A percentile compares a stretch with the other conserved stretches of the same genome.
Evolutionary conservation across 148 eudicot genomes (phyloP).

Genomic region (Vaccinium vitisidaea): DNA sequence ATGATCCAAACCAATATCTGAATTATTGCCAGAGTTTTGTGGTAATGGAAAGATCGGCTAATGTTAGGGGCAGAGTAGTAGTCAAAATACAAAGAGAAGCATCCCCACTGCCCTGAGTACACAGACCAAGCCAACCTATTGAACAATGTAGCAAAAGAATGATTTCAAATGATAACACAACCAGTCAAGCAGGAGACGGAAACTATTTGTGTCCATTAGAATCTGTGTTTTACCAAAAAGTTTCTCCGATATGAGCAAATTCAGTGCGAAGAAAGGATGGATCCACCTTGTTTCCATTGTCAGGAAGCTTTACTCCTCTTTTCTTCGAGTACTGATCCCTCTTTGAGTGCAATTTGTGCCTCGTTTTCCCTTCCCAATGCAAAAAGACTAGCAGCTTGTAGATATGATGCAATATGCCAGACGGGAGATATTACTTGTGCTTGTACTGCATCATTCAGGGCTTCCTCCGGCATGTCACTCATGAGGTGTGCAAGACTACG

Average conservation of each 20-base stretch:
- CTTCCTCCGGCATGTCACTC: slow-evolving; percentile 83
- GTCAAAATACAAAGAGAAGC: neutral
- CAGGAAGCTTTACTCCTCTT: slow-evolving; percentile 42
- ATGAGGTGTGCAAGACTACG: slow-evolving; percentile 80
- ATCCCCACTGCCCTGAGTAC: slow-evolving; percentile 15
- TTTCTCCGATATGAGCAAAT: slow-evolving; percentile 1
- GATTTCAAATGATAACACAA: slow-evolving; percentile 18
- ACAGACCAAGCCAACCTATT: slow-evolving; percentile 20
- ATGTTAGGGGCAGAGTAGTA: neutral
- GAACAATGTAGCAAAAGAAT: slow-evolving; percentile 23
- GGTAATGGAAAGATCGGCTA: neutral
- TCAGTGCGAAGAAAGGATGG: neutral
- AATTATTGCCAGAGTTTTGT: slow-evolving; percentile 14
- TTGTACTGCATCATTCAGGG: slow-evolving; percentile 74
- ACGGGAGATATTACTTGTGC: slow-evolving; percentile 82
- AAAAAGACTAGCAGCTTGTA: slow-evolving; percentile 80
- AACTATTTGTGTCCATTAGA: neutral
- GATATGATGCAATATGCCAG: slow-evolving; percentile 79
- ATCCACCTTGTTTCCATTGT: neutral
- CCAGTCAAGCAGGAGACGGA: slow-evolving; percentile 10
- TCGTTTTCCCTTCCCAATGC: slow-evolving; percentile 75
- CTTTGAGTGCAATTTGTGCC: slow-evolving; percentile 86
- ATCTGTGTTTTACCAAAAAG: slow-evolving; percentile 2
- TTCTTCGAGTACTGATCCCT: slow-evolving; percentile 73
- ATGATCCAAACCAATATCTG: neutral